Evolutionary conservation across 495 filamentous ascomycete species (phyloP).

Genomic region (Neurospora hispaniola): DNA sequence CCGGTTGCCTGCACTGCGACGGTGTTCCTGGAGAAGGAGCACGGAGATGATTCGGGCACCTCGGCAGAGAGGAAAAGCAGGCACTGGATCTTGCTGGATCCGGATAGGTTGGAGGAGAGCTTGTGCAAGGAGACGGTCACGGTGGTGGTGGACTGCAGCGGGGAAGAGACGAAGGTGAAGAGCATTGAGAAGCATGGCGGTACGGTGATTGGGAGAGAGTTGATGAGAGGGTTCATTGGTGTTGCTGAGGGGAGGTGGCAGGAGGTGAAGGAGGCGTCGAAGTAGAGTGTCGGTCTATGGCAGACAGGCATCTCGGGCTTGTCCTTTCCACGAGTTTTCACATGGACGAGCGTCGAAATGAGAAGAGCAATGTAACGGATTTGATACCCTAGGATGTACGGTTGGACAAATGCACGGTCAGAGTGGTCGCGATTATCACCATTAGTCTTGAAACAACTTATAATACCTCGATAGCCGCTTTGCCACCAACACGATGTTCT

Average conservation of each 20-base stretch:
- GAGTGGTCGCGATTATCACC: not conserved
- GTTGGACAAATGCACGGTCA: not conserved
- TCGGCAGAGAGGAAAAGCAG: constrained; percentile 26
- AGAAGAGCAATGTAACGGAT: not conserved
- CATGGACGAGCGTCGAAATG: not conserved
- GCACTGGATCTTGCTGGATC: constrained; percentile 74
- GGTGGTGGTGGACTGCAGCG: constrained; percentile 56
- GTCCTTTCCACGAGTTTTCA: not conserved
- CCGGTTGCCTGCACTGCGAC: constrained; percentile 64
- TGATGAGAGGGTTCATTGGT: constrained; percentile 29
- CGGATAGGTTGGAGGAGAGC: constrained; percentile 81
- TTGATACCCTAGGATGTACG: constrained; percentile 13
- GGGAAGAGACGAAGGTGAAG: constrained; percentile 45
- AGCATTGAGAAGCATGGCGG: constrained; percentile 79
- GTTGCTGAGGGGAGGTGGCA: constrained; percentile 33
- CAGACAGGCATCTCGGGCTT: not conserved
- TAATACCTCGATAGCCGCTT: not conserved
- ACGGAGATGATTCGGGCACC: constrained; percentile 32
- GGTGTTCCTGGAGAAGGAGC: constrained; percentile 63
- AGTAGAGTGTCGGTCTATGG: not conserved
- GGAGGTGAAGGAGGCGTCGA: constrained; percentile 24
- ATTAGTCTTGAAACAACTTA: not conserved
- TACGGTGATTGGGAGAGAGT: constrained; percentile 26
- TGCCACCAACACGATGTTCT: not conserved
- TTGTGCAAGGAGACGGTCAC: constrained; percentile 64